Evolutionary conservation across 495 filamentous ascomycete genomes (phyloP).

Genomic region (Beverwykella pulmonaria): DNA sequence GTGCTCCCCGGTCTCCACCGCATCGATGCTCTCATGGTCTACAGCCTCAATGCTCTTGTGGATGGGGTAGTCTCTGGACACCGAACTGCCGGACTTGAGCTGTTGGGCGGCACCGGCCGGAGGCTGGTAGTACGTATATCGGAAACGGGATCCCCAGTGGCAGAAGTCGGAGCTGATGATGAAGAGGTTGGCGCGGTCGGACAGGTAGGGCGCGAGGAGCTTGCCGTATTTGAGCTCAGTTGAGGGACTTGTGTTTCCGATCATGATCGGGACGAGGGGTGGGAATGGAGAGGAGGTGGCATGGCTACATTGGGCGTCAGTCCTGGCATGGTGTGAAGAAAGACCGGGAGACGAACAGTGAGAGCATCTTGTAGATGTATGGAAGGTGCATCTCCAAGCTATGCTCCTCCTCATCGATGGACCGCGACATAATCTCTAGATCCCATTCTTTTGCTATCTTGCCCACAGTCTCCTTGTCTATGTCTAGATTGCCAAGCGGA

Average conservation of each 20-base stretch:
- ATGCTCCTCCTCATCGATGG: conserved; percentile 83
- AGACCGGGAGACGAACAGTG: conserved; percentile 46
- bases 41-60: conserved; percentile 83
- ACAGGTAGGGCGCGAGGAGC: conserved; percentile 77
- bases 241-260: conserved; percentile 69
- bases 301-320: conserved; percentile 1
- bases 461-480: conserved; percentile 69
- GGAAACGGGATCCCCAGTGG: conserved; percentile 89
- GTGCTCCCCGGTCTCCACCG: conserved; percentile 74
- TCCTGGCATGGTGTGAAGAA: neutral
- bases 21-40: conserved; percentile 79
- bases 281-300: conserved; percentile 59
- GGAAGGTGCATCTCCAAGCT: conserved; percentile 97
- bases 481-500: conserved; percentile 75
- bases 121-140: conserved; percentile 79
- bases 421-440: conserved; percentile 73
- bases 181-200: conserved; percentile 76
- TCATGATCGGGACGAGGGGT: conserved; percentile 80
- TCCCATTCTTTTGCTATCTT: conserved; percentile 62
- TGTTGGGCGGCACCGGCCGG: conserved; percentile 30
- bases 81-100: conserved; percentile 41
- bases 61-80: conserved; percentile 61
- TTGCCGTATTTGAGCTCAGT: conserved; percentile 71
- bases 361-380: conserved; percentile 84
- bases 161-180: conserved; percentile 94